Base-by-base conservation (phyloP, 2,329 filamentous ascomycete genomes). In the Dichotomopilus funicola region DNA sequence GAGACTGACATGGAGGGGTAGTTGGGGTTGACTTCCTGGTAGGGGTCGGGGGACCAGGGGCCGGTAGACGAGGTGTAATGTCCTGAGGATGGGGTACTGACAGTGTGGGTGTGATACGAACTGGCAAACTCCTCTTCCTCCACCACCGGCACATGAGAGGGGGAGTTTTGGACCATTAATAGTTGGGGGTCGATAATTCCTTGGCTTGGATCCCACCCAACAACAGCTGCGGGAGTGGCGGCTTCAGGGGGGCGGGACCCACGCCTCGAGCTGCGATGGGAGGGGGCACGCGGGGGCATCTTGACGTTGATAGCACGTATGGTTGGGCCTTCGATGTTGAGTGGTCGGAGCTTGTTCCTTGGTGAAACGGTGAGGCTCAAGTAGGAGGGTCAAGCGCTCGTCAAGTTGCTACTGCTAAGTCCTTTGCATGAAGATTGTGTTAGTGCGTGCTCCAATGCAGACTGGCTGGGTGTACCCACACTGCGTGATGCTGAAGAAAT, bases 181-280 rank as follows among this genome's bases (percentile, higher is more conserved):
- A 57, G 55, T 37, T 8, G 55, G 1, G 55, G 55, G 27, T 57
- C 55, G 33, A 57, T 57, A 13, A 51, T 53, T 13, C 46, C 54
- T 10, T 53, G 40, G 1, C 38, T 51, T 12, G 50, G 50, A 42
- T 57, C 8, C 50, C 55, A 57, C 6, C 41, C 46, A 7, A 34
- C n/a, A 11, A 34, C 12, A 11, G 42, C 7, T n/a, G 38, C 43
- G 2, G 51, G 36, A 9, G 46, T 35, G 51, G 44, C 34, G 19
- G 37, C 13, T 37, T 42, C 11, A 6, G 46, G n/a, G 19, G 13
- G 35, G 12, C 42, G 50, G 46, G 50, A 47, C 35, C 55, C 51
- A 40, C 36, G 34, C 42, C 31, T 27, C 41, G 45, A 9, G 19
- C 27, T 46, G 31, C 36, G 19, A 8, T 43, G 34, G 8, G 49